Evolutionary conservation across 1,284 basidiomycete genomes (phyloP), one percentile per base, ranked within the genome.

Genomic region (Apiotrichum gamsii): DNA sequence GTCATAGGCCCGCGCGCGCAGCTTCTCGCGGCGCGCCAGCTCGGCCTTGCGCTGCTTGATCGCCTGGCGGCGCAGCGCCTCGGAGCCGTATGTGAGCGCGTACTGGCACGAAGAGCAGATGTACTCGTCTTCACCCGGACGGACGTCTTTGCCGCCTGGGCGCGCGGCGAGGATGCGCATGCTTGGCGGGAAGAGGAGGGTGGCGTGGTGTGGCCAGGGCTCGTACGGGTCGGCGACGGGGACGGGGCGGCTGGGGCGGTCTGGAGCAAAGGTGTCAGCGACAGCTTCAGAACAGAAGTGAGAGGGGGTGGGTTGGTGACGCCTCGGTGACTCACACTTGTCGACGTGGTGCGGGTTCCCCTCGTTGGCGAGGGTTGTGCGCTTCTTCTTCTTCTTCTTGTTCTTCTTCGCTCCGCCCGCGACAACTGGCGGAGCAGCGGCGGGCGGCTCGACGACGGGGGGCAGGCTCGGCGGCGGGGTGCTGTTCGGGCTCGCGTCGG

Each of bases 31-130:
- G 43, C 88, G 74, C 61, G 77, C 77, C 58, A 90, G 71, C 47
- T 90, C 83, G 76, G 83, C 83, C 75, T 87, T 88, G 52, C 89
- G 74, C 57, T 78, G 81, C 65, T 81, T 75, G 51, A 90, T 75
- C 30, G 84, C 84, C 28, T 78, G 75, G 65, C 81, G 83, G 51
- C 78, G 78, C 42, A 64, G 57, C 21, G 83, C 81, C 50, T 85
- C 85, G 9, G 63, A 54, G 10, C 86, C 84, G 65, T 86, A 93
- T 66, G 89, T 90, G 49, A 93, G 68, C 55, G 81, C 77, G 65
- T 88, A 88, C 71, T 91, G 88, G 75, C 89, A 93, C 61, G 85
- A 84, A 55, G 83, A 80, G 65, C 89, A 93, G 54, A 91, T 84
- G 83, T 87, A 91, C 66, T 91, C 89, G 28, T 88, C 87, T 43